Conservation (phyloP, 495 filamentous ascomycete genomes). For the Annulohypoxylon stygium region DNA sequence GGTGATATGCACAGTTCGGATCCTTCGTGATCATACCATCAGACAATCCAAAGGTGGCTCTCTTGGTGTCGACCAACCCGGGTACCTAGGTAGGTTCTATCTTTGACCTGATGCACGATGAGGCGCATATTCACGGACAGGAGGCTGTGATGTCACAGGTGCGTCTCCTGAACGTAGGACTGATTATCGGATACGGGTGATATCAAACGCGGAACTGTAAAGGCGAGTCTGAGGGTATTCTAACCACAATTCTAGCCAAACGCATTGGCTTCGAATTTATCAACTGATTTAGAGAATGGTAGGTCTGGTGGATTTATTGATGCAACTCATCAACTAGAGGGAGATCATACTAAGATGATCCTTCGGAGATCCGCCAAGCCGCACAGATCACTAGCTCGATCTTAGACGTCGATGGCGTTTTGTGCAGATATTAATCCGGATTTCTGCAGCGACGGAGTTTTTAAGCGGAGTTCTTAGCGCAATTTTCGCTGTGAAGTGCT, state of each 20-base stretch:
- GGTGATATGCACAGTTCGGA: not conserved
- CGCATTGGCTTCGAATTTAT: not conserved
- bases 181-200: not conserved
- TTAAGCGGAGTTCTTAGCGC: not conserved
- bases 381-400: not conserved
- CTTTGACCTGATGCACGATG: not conserved
- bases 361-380: not conserved
- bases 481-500: not conserved
- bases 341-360: constrained; percentile 7
- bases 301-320: not conserved
- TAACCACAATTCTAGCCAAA: not conserved
- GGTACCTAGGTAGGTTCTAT: not conserved
- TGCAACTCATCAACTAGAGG: not conserved
- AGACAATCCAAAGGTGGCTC: not conserved
- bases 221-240: not conserved
- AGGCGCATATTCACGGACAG: not conserved
- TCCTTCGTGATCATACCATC: not conserved
- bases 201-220: not conserved
- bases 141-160: not conserved
- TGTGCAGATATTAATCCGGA: not conserved
- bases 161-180: not conserved
- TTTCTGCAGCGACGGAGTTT: not conserved
- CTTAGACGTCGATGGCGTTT: not conserved
- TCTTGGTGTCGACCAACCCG: not conserved
- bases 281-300: not conserved